Evolutionary conservation across 345 rosid species (phyloP), one percentile per base, ranked within the genome.

Genomic region (Psidium friedrichsthalianum): DNA sequence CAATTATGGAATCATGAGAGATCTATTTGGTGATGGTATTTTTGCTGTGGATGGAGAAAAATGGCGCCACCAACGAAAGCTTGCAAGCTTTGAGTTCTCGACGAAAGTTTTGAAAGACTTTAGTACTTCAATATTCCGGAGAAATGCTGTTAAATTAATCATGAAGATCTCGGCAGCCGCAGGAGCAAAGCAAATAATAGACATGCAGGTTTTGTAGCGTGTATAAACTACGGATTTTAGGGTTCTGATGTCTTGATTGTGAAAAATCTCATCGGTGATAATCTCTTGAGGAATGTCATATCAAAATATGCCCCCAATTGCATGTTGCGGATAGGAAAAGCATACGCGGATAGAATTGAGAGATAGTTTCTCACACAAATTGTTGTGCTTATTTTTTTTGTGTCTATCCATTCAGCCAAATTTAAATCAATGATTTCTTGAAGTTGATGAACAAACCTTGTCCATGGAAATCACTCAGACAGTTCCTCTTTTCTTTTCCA

Each of bases 1-100:
- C 47, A 85, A 89, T 82, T 82, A 42, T 74, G 90, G 84, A n/a
- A 84, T 91, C 80, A 88, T 91, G 93, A 86, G 86, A 80, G 91
- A 91, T 86, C 90, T 91, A 11, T 88, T 87, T 82, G 91, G 91
- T 74, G 89, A 88, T 87, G 93, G 93, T 18, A 88, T 91, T 61
- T 90, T 90, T 82, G 87, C 90, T 15, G 91, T 86, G 29, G 90
- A 91, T 87, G 91, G 93, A 81, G 88, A 88, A 80, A 88, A 88
- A 78, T 91, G 93, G 90, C 87, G 89, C 69, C 90, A 88, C 84
- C 89, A 88, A 56, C 25, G 93, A 84, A 90, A 90, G 86, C 91
- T 87, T 84, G 91, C 91, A 22, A 91, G 91, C 89, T 84, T 84
- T 78, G 91, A 91, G 69, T 90, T 91, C 90, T 87, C 91, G 7